Base-by-base conservation (phyloP, 2,329 filamentous ascomycete genomes). In the Epichloe coenophiala region DNA sequence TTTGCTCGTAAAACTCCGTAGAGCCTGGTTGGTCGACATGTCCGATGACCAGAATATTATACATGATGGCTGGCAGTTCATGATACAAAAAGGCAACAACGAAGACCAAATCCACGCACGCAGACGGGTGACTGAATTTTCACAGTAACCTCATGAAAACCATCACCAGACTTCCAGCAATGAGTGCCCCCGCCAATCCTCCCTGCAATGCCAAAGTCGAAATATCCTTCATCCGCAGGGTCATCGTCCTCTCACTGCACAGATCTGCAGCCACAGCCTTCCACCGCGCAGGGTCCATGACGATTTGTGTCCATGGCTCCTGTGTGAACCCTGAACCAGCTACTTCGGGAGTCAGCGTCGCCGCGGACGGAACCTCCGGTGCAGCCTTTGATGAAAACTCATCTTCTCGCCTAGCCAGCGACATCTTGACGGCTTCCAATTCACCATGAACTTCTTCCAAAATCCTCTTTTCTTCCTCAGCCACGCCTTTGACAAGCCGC, bases 401-500 rank as follows among this genome's bases (percentile, higher is more conserved):
- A 23, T 56, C 56, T 9, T 57, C 58, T 52, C 58, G 53, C 52
- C 59, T 58, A 41, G 58, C 60, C 51, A 64, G 55, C 11, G 58
- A 59, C 37, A 59, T 53, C 57, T 63, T 66, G 45, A 63, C 61
- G 31, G 61, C 59, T 15, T 58, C 61, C 17, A 77, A 61, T 60
- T 75, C 68, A 38, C 59, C 59, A 50, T 69, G 63, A 9, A 78
- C 71, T 44, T 75, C 70, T 39, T 79, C 71, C 47, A 78, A 62
- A 27, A 72, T 65, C 15, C 67, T 76, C 68, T 84, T 81, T 64
- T 88, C 84, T 60, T 87, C 84, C 59, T 88, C 84, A 57, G 88
- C 86, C 59, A 93, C 88, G 23, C 86, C 90, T 58, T 77, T 80
- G 52, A 97, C 88, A 54, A 98, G 77, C 59, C 88, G 75, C 61